phyloP scores from a whole-genome alignment of 768 basidiomycete genomes.

The Boletales sp. region DNA sequence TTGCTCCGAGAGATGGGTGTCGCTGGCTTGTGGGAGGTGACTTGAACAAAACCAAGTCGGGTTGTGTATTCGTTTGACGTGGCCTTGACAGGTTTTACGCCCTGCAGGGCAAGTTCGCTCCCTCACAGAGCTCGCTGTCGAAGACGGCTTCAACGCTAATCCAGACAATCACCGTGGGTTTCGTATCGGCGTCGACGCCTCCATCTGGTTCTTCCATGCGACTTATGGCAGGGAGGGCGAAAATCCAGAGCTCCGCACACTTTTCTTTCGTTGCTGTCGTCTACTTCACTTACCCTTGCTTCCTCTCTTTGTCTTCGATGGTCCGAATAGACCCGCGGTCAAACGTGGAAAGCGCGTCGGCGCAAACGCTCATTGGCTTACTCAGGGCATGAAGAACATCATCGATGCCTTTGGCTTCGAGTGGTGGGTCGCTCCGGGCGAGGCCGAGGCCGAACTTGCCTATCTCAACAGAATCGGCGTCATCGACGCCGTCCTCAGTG shows the following conservation, averaged over 20 bases:
- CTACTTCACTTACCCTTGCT: slow-evolving; percentile 67
- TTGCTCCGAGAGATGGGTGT: too few species aligned
- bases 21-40: too few species aligned
- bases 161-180: slow-evolving; percentile 64
- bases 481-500: slow-evolving; percentile 87
- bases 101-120: slow-evolving; percentile 73
- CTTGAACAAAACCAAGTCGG: background rate
- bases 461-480: slow-evolving; percentile 77
- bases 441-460: slow-evolving; percentile 93
- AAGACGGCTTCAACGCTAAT: slow-evolving; percentile 76
- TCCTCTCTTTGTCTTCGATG: slow-evolving; percentile 92
- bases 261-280: slow-evolving; percentile 53
- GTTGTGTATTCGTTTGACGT: too few species aligned
- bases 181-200: slow-evolving; percentile 84
- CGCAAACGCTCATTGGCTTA: slow-evolving; percentile 58
- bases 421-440: slow-evolving; percentile 82
- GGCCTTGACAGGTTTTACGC: slow-evolving; percentile 49
- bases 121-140: slow-evolving; percentile 69
- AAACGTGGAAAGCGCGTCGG: slow-evolving; percentile 78
- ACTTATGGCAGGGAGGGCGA: slow-evolving; percentile 75
- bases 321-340: slow-evolving; percentile 73
- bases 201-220: slow-evolving; percentile 73
- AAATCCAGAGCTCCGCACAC: slow-evolving; percentile 83
- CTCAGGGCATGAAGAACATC: slow-evolving; percentile 73
- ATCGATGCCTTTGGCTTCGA: slow-evolving; percentile 80